Evolutionary conservation across 2,329 filamentous ascomycete species (phyloP).

Genomic region (Microdochium nivale): DNA sequence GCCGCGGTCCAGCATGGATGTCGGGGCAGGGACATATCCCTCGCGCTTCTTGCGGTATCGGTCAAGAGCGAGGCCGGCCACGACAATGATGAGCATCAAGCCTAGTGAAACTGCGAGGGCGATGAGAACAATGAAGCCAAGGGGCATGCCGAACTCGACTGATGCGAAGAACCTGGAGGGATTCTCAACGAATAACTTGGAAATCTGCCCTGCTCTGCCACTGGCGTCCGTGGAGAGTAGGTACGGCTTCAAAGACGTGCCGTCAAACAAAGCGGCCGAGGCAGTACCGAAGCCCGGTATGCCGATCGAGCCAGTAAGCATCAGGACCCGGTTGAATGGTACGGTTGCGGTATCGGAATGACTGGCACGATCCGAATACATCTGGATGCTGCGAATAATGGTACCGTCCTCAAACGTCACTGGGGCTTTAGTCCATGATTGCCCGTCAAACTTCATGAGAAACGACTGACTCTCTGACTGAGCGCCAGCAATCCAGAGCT

Average conservation of each 20-base stretch:
- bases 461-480: constrained; percentile 55
- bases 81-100: constrained; percentile 69
- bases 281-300: constrained; percentile 70
- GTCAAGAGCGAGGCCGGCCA: constrained; percentile 67
- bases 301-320: constrained; percentile 77
- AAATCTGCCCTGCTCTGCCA: constrained; percentile 63
- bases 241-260: constrained; percentile 69
- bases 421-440: constrained; percentile 58
- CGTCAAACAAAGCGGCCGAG: constrained; percentile 83
- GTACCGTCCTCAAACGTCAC: constrained; percentile 56
- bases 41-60: constrained; percentile 68
- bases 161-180: constrained; percentile 60
- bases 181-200: constrained; percentile 76
- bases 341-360: constrained; percentile 61
- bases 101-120: constrained; percentile 70
- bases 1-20: constrained; percentile 51
- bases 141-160: constrained; percentile 50
- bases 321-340: constrained; percentile 58
- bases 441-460: constrained; percentile 74
- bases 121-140: constrained; percentile 75
- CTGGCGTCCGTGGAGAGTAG: constrained; percentile 64
- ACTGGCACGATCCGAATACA: constrained; percentile 61
- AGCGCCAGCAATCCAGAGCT: constrained; percentile 77
- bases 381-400: constrained; percentile 68
- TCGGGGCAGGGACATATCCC: constrained; percentile 72